Conservation (phyloP, 2,329 filamentous ascomycete genomes). For the Bipolaris sorokiniana region DNA sequence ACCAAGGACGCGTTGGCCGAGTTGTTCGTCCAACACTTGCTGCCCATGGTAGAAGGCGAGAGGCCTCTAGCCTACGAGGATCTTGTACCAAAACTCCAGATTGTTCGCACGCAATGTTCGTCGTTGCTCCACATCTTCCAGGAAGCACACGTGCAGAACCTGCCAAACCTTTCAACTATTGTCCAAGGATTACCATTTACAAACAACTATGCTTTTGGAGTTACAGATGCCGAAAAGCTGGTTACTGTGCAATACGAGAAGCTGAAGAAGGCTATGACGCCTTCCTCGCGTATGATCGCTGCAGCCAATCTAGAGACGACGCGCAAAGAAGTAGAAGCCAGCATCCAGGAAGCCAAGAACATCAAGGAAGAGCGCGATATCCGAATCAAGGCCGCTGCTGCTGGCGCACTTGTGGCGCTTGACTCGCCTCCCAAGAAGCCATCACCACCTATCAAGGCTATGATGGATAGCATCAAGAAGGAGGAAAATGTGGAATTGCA, state of each 20-base stretch:
- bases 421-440: constrained; percentile 90
- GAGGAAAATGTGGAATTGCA: constrained; percentile 93
- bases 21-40: constrained; percentile 69
- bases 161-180: constrained; percentile 84
- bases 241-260: constrained; percentile 84
- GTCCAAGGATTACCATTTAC: constrained; percentile 93
- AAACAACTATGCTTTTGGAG: constrained; percentile 89
- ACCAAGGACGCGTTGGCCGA: constrained; percentile 58
- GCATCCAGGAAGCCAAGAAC: constrained; percentile 78
- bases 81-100: constrained; percentile 85
- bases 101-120: constrained; percentile 88
- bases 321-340: constrained; percentile 69
- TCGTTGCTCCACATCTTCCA: constrained; percentile 90
- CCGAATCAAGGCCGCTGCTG: constrained; percentile 83
- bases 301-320: constrained; percentile 80
- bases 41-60: constrained; percentile 79
- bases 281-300: constrained; percentile 84
- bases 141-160: constrained; percentile 64
- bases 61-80: constrained; percentile 85
- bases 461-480: constrained; percentile 97
- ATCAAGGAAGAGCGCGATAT: constrained; percentile 84
- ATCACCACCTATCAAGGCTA: constrained; percentile 87
- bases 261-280: constrained; percentile 85
- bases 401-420: constrained; percentile 88
- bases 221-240: constrained; percentile 86